Conservation (phyloP, 805 yeast genomes). For the Hanseniaspora guilliermondii region DNA sequence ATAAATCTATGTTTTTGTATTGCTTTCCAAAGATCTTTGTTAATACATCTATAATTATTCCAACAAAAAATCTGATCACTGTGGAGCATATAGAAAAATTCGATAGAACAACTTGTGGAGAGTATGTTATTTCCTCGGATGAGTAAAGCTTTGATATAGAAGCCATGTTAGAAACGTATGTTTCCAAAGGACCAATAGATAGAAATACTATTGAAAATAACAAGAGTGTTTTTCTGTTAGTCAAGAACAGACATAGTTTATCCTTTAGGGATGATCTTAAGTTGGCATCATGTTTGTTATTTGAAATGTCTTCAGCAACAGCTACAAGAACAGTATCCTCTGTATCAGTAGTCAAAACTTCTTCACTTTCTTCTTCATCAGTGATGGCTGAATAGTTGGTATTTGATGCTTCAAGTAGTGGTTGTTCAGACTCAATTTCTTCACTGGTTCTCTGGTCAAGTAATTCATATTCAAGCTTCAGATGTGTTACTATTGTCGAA, state of each 20-base stretch:
- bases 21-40: slow-evolving; percentile 18
- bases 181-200: slow-evolving; percentile 72
- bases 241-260: slow-evolving; percentile 15
- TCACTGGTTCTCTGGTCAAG: slow-evolving; percentile 13
- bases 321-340: not conserved
- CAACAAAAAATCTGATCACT: slow-evolving; percentile 50
- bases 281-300: slow-evolving; percentile 14
- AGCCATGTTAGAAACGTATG: slow-evolving; percentile 73
- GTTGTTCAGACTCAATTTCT: slow-evolving; percentile 19
- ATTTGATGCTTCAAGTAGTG: slow-evolving; percentile 22
- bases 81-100: slow-evolving; percentile 39
- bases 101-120: slow-evolving; percentile 17
- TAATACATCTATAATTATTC: slow-evolving; percentile 54
- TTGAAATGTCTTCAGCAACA: slow-evolving; percentile 22
- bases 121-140: slow-evolving; percentile 8
- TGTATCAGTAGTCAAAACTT: slow-evolving; percentile 16
- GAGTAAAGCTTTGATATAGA: slow-evolving; percentile 40
- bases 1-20: slow-evolving; percentile 23
- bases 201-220: slow-evolving; percentile 52
- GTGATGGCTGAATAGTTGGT: slow-evolving; percentile 25
- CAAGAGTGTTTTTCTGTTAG: slow-evolving; percentile 22
- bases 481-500: slow-evolving; percentile 49
- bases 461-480: slow-evolving; percentile 18
- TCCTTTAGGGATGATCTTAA: slow-evolving; percentile 3
- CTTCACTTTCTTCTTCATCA: slow-evolving; percentile 19